A percentile compares a stretch with the other conserved stretches of the same genome.
Evolutionary conservation across 805 yeast genomes (phyloP).

Genomic region (Candida maris): DNA sequence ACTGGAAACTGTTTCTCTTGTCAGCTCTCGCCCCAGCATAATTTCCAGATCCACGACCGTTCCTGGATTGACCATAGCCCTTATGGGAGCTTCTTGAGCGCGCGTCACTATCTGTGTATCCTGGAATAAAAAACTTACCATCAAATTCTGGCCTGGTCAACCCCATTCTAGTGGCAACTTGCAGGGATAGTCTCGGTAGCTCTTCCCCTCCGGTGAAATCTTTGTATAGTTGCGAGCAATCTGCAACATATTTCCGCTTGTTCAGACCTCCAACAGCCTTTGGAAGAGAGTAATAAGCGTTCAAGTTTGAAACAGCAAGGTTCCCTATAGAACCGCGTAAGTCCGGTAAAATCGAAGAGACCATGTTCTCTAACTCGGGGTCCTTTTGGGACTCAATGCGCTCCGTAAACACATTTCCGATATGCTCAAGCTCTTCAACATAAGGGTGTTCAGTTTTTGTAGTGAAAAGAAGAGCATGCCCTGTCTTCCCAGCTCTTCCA

Average conservation of each 20-base stretch:
- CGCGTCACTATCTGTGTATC: slow-evolving; percentile 9
- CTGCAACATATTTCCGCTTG: slow-evolving; percentile 30
- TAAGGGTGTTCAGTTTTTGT: slow-evolving; percentile 57
- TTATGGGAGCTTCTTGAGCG: background rate
- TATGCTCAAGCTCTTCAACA: slow-evolving; percentile 44
- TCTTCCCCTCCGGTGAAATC: slow-evolving; percentile 21
- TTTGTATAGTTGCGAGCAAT: slow-evolving; percentile 30
- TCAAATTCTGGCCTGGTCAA: slow-evolving; percentile 23
- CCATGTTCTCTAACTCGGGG: slow-evolving; percentile 33
- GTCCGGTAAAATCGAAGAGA: slow-evolving; percentile 31
- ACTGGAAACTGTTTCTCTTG: background rate
- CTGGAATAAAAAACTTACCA: slow-evolving; percentile 31
- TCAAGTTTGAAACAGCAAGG: slow-evolving; percentile 14
- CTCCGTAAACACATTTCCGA: slow-evolving; percentile 53
- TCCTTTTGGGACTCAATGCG: slow-evolving; percentile 37
- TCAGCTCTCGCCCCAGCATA: background rate
- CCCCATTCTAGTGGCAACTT: slow-evolving; percentile 25
- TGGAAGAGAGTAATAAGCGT: slow-evolving; percentile 23
- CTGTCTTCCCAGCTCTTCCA: slow-evolving; percentile 84
- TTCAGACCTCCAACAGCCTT: slow-evolving; percentile 28
- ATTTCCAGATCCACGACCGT: background rate
- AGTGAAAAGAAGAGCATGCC: slow-evolving; percentile 62
- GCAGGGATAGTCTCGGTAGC: slow-evolving; percentile 16
- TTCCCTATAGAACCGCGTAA: slow-evolving; percentile 10
- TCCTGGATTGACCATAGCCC: background rate